Evolutionary conservation across 2,329 filamentous ascomycete genomes (phyloP), one percentile per base, ranked within the genome.

Genomic region (Pseudogymnoascus sp.): DNA sequence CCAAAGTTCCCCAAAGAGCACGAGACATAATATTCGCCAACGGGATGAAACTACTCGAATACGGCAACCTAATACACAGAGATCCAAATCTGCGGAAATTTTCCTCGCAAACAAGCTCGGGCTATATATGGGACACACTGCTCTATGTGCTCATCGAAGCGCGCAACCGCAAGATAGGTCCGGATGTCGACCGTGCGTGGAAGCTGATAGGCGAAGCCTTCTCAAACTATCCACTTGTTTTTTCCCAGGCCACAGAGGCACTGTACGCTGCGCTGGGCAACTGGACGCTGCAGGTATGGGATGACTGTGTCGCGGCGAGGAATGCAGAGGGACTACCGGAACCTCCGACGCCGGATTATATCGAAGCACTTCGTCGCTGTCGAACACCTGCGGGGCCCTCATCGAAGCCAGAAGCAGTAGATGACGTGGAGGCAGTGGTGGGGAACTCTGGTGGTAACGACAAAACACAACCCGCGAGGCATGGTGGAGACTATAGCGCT

Each of bases 71-170:
- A 25, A 50, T 67, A 7, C 62, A 62, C 18, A 61, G 65, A 12
- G 63, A 65, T 34, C 62, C 60, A 14, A 64, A 60, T 7, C 60
- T 73, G 4, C 62, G 66, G 1, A 71, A 70, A 58, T 73, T 67
- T 43, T 64, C 35, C 59, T 68, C 68, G 68, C 67, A 66, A 22
- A 62, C 70, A n/a, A 65, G 68, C 47, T 66, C 67, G 14, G 67
- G 64, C 34, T 66, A 68, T 59, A 58, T 72, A 14, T 73, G 71
- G 70, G 67, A 71, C 59, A 67, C 67, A 2, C 62, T 71, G 14
- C 66, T 72, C 3, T 70, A 68, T 59, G 68, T 71, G 57, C 70
- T 73, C 22, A 68, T 72, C 50, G 70, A 70, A 57, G 62, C 64
- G 30, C 65, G 68, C 28, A 65, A 67, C 28, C 66, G 67, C 16